Percentiles rank a stretch among this genome's conserved stretches.
Conservation (phyloP, 2,329 filamentous ascomycete species). For the Fusarium chlamydosporum region DNA sequence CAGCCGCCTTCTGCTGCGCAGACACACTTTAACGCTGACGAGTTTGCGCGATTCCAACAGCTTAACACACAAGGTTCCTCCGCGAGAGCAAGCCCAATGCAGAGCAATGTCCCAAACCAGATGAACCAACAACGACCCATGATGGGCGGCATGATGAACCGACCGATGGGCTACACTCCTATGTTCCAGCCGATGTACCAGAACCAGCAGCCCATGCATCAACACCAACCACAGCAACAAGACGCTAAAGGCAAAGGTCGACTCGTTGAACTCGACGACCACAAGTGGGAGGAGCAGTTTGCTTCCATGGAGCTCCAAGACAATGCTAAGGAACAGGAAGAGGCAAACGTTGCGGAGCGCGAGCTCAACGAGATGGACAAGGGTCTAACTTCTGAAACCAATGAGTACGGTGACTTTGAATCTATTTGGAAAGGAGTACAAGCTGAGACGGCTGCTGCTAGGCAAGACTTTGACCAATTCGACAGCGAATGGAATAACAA, state of each 20-base stretch:
- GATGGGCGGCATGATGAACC: constrained; percentile 68
- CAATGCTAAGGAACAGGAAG: constrained; percentile 70
- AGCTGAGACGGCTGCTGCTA: constrained; percentile 78
- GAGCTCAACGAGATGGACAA: constrained; percentile 91
- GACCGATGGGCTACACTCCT: constrained; percentile 67
- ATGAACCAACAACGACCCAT: constrained; percentile 72
- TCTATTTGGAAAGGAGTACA: constrained; percentile 88
- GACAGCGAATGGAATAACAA: constrained; percentile 83
- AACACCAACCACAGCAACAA: constrained; percentile 63
- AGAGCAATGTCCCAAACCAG: constrained; percentile 64
- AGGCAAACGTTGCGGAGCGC: constrained; percentile 79
- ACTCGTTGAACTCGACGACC: constrained; percentile 92
- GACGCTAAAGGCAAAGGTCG: constrained; percentile 87
- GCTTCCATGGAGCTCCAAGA: constrained; percentile 83
- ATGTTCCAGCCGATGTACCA: constrained; percentile 69
- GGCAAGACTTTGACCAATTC: constrained; percentile 75
- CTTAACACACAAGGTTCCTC: constrained; percentile 70
- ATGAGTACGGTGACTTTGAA: constrained; percentile 89
- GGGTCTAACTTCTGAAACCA: constrained; percentile 75
- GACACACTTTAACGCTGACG: constrained; percentile 80
- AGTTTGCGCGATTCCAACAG: constrained; percentile 90
- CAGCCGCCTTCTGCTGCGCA: constrained; percentile 68
- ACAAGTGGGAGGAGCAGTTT: constrained; percentile 97
- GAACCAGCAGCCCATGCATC: constrained; percentile 60
- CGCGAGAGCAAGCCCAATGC: constrained; percentile 70